These are phyloP conservation scores for Striga hermonthica DNA, from an alignment of 305 asterid genomes.

Conservation along the genomic window DNA sequence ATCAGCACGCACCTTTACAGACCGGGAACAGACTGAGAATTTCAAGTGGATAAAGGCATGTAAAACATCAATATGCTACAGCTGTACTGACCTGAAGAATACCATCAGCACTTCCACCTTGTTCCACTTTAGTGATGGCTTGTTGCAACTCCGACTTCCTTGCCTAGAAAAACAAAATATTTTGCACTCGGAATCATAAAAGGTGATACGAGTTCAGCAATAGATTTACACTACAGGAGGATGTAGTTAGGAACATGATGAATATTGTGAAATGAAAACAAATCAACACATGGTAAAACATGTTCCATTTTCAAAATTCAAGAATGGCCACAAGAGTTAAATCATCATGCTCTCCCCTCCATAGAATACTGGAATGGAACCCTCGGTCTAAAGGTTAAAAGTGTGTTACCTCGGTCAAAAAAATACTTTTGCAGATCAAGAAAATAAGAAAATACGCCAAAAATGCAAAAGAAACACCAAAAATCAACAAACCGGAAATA, in stretches of 20 bases:
- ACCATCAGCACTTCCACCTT: conserved; percentile 99
- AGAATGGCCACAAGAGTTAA: conserved; percentile 14
- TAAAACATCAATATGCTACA: conserved; percentile 25
- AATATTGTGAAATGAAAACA: conserved; percentile 13
- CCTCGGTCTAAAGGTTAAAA: conserved; percentile 6
- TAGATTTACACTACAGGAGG: conserved; percentile 8
- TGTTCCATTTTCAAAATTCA: conserved; percentile 20
- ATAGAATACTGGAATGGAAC: conserved; percentile 13
- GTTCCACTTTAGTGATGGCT: conserved; percentile 88
- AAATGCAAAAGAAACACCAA: conserved; percentile 9
- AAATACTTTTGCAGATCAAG: conserved; percentile 2
- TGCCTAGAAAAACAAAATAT: conserved; percentile 52
- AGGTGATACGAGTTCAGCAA: conserved; percentile 22
- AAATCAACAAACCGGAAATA: conserved; percentile 6
- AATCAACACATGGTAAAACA: conserved; percentile 2
- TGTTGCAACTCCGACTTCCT: conserved; percentile 90
- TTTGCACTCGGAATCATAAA: conserved; percentile 30
- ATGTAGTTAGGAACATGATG: conserved; percentile 11
- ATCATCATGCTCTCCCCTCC: conserved; percentile 1
- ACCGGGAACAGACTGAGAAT: conserved; percentile 32
- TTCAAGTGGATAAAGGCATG: conserved; percentile 19
- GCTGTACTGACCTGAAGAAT: conserved; percentile 77
- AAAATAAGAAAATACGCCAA: neutral
- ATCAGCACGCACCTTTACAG: conserved; percentile 87
- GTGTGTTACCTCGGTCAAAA: conserved; percentile 14